Evolutionary conservation across 2,329 filamentous ascomycete genomes (phyloP), one percentile per base, ranked within the genome.

Genomic region (Neofusicoccum laricinum): DNA sequence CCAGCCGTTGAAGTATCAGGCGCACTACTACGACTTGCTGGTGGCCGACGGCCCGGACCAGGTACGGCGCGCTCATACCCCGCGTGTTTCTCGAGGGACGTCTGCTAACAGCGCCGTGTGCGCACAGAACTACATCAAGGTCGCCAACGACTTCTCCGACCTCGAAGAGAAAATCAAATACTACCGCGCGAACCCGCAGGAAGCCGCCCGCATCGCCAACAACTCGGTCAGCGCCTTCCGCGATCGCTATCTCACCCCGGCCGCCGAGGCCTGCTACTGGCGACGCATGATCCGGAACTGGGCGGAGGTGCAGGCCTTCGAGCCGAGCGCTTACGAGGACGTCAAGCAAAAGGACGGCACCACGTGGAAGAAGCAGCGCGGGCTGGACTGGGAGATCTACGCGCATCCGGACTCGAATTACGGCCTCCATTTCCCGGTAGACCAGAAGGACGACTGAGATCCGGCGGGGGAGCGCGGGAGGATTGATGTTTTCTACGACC

Each of bases 261-360:
- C 83, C 2, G 83, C 84, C 2, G 81, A 85, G 70, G 78, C 80
- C 3, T 86, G 83, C 66, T 86, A 86, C 67, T 86, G 84, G 84
- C 76, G 84, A 8, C 75, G 79, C 49, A 68, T 84, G 66, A 73
- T 84, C 25, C 34, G 30, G 11, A 34, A 43, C 4, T 63, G 49
- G 48, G 61, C 61, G 25, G 32, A 36, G 15, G 61, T 63, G 25
- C 61, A 55, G 38, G 61, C 40, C 38, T 63, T 55, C 40, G 17
- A 63, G 48, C 61, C 61, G 38, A 19, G 30, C 11, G n/a, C 43
- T 21, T 63, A 55, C 40, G 38, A 30, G n/a, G 49, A 63, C n/a
- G 61, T 46, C n/a, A 34, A 19, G 25, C 17, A 34, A 15, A 3
- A 12, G 7, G 55, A 59, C 11, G 55, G 55, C 6, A 46, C 25